Base-by-base conservation (phyloP, 306 rosid genomes). In the Begonia peltatifolia region DNA sequence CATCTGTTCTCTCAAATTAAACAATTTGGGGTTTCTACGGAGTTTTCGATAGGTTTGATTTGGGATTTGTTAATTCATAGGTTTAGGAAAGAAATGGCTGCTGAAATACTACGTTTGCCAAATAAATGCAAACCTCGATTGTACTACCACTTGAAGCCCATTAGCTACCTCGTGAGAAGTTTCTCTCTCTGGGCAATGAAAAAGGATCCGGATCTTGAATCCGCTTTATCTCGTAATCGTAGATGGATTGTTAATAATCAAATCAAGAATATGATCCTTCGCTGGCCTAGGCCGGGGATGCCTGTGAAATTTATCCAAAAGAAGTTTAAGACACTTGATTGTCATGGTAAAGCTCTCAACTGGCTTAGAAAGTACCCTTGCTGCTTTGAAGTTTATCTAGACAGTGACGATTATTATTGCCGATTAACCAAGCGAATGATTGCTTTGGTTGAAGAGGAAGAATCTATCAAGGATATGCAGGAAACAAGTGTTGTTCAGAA, bases 221-320 rank as follows among this genome's bases (percentile, higher is more conserved):
- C 69, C 1, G 82, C 89, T 16, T 73, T 89, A 9, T 82, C 97
- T 8, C 78, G 84, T 23, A 89, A 84, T 53, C 87, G 83, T 11
- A 70, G 97, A 0, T 89, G 97, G 95, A 43, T 82, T 1, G 87
- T 80, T 9, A 84, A 89, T 73, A 89, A 89, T 61, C 97, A 84
- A 61, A 72, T 89, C 23, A 84, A 84, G 71, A 82, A 82, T 75
- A 82, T 84, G 42, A 68, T 84, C 57, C 87, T 82, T 48, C 76
- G 87, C 5, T 78, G 74, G 61, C 97, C 90, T 0, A 67, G 78
- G 57, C 74, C 73, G 59, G 63, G 73, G 11, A 71, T 71, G n/a
- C 78, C 89, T 5, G 66, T 89, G 14, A 48, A 57, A 38, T 68
- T 62, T 61, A 80, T 84, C 11, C 95, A 84, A 75, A 84, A 76